Conservation (phyloP, 106 monocot species). For the Posidonia australis region DNA sequence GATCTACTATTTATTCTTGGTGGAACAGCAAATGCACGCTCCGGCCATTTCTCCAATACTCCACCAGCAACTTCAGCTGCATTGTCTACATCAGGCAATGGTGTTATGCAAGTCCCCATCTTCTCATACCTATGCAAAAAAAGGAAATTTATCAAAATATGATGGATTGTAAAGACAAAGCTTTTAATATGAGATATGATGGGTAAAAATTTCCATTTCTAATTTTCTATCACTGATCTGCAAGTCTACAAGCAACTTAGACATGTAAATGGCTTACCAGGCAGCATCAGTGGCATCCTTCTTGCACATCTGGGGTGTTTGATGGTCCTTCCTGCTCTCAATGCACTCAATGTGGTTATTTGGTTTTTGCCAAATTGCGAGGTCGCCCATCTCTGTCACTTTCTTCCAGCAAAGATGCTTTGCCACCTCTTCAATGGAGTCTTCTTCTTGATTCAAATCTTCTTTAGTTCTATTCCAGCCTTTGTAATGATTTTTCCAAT, state of each 20-base stretch:
- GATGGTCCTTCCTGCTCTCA: not conserved
- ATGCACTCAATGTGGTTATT: not conserved
- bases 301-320: not conserved
- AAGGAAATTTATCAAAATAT: not conserved
- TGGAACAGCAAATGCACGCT: not conserved
- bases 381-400: not conserved
- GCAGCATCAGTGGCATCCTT: not conserved
- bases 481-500: not conserved
- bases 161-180: too few relatives aligned
- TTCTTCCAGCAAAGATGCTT: conserved; percentile 5
- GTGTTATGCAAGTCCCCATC: conserved; percentile 8
- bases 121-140: conserved; percentile 6
- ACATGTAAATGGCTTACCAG: conserved; percentile 8
- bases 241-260: too few relatives aligned
- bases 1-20: not conserved
- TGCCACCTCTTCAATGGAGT: not conserved
- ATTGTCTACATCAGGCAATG: not conserved
- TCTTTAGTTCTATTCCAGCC: conserved; percentile 1
- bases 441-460: conserved; percentile 2
- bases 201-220: too few relatives aligned
- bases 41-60: not conserved
- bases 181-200: too few relatives aligned
- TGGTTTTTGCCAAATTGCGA: conserved; percentile 7
- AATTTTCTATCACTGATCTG: not conserved
- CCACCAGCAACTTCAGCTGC: conserved; percentile 2